These are phyloP conservation scores for Blastobotrys persicus DNA, from an alignment of 1,139 yeast genomes.

Conservation along the genomic window DNA sequence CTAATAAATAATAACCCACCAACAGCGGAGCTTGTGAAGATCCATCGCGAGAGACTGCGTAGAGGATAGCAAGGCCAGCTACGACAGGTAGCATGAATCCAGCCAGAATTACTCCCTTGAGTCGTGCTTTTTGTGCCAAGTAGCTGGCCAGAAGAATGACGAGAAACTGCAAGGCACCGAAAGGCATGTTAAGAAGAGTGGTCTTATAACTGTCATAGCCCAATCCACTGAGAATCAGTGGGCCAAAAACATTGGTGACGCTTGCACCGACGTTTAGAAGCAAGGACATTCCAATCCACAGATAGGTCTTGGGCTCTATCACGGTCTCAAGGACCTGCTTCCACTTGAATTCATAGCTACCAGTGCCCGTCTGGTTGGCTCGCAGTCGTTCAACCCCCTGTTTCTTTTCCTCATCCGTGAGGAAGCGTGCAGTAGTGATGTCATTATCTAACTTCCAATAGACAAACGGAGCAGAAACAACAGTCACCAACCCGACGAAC, in stretches of 20 bases:
- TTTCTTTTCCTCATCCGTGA: conserved; percentile 48
- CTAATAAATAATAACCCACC: conserved; percentile 42
- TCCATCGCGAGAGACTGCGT: conserved; percentile 44
- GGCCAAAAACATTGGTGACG: conserved; percentile 48
- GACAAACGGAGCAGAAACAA: conserved; percentile 46
- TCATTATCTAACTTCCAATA: conserved; percentile 49
- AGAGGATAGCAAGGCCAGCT: conserved; percentile 38
- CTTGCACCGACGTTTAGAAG: conserved; percentile 52
- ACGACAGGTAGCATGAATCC: conserved; percentile 33
- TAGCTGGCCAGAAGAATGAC: conserved; percentile 31
- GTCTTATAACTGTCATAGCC: conserved; percentile 41
- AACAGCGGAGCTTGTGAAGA: conserved; percentile 32
- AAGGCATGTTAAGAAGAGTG: conserved; percentile 43
- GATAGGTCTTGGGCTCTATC: conserved; percentile 48
- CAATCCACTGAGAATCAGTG: conserved; percentile 43
- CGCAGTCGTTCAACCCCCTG: conserved; percentile 53
- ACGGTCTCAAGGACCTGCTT: conserved; percentile 50
- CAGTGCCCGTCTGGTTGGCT: conserved; percentile 48
- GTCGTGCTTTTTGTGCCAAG: conserved; percentile 35
- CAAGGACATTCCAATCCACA: conserved; percentile 45
- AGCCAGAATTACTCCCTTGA: conserved; percentile 44
- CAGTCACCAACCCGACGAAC: conserved; percentile 54
- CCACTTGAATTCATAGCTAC: conserved; percentile 51
- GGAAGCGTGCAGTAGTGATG: conserved; percentile 54
- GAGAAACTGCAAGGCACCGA: conserved; percentile 38